phyloP scores from a whole-genome alignment of 2,329 filamentous ascomycete genomes.

The Pseudogymnoascus sp. region DNA sequence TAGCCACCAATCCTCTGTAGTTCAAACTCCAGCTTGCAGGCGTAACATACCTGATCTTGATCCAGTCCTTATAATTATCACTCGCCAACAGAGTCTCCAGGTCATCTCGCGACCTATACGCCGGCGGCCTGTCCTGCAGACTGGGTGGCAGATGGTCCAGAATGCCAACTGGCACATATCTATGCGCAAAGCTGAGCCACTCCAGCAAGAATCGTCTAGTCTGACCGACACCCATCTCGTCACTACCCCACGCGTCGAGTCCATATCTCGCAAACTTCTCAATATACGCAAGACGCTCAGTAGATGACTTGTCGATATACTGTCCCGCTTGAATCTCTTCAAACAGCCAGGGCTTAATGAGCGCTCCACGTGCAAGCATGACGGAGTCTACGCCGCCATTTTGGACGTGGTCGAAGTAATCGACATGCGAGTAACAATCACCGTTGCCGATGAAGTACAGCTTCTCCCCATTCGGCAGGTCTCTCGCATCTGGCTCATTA shows the following conservation, averaged over 20 bases:
- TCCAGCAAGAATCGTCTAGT: constrained; percentile 90
- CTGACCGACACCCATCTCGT: constrained; percentile 86
- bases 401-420: constrained; percentile 73
- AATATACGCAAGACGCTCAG: constrained; percentile 75
- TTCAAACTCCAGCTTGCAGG: constrained; percentile 9
- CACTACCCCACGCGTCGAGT: constrained; percentile 88
- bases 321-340: constrained; percentile 90
- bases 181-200: constrained; percentile 87
- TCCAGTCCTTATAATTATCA: constrained; percentile 92
- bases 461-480: constrained; percentile 58
- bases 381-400: constrained; percentile 80
- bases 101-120: constrained; percentile 77
- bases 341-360: constrained; percentile 98
- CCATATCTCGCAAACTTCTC: constrained; percentile 88
- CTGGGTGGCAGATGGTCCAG: constrained; percentile 81
- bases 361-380: constrained; percentile 92
- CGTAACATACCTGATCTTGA: constrained; percentile 80
- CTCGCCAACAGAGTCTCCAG: constrained; percentile 89
- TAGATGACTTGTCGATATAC: constrained; percentile 89
- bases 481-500: constrained; percentile 66
- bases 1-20: constrained; percentile 7
- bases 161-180: constrained; percentile 85
- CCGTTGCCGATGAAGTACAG: constrained; percentile 95
- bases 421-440: constrained; percentile 86
- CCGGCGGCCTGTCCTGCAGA: constrained; percentile 82